These are phyloP conservation scores for slime mould (Dictyostelium discoideum) DNA, from an alignment of 78 protist species.

Conservation along the genomic window dicty_2.7 NC_007091.3:2205001-2205500, in stretches of 20 bases:
- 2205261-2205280: constrained; percentile 42
- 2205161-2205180: constrained; percentile 80
- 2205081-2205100: constrained; percentile 51
- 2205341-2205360: background rate
- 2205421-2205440: background rate
- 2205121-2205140: constrained; percentile 21
- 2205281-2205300: constrained; percentile 11
- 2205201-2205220: constrained; percentile 20
- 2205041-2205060: constrained; percentile 60
- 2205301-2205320: background rate
- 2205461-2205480: background rate
- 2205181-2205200: constrained; percentile 52
- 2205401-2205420: background rate
- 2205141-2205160: constrained; percentile 74
- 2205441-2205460: background rate
- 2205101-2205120: constrained; percentile 71
- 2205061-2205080: constrained; percentile 47
- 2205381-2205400: background rate
- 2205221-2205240: background rate
- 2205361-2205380: background rate
- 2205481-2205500: background rate
- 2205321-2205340: background rate
- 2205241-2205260: constrained; percentile 80
- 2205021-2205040: constrained; percentile 69
- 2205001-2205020: constrained; percentile 69